These are phyloP conservation scores for Rhypophila decipiens DNA, from an alignment of 495 filamentous ascomycete species.

Conservation along the genomic window DNA sequence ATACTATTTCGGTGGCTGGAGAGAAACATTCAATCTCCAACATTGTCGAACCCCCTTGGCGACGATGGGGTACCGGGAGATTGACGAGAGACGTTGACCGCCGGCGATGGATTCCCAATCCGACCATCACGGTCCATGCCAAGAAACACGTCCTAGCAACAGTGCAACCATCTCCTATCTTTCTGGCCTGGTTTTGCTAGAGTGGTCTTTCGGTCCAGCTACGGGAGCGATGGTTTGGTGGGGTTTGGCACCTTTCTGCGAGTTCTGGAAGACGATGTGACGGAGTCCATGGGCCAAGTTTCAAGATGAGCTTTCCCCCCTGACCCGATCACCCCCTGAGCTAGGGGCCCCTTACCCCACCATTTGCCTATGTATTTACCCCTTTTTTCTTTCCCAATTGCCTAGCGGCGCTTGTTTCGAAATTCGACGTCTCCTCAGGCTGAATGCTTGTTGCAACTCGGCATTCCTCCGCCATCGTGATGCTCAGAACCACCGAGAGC, in stretches of 20 bases:
- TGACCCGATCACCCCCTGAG: not conserved
- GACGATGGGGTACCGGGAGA: too few relatives aligned
- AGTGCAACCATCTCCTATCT: too few relatives aligned
- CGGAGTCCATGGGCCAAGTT: constrained; percentile 11
- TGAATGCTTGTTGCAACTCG: not conserved
- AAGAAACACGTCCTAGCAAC: too few relatives aligned
- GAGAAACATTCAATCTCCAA: too few relatives aligned
- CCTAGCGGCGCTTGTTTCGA: constrained; percentile 24
- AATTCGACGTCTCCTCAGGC: constrained; percentile 5
- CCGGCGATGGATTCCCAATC: not conserved
- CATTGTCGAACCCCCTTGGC: too few relatives aligned
- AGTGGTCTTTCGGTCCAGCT: too few relatives aligned
- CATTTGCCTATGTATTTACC: constrained; percentile 1
- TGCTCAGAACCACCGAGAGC: not conserved
- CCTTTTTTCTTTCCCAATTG: not conserved
- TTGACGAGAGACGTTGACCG: too few relatives aligned
- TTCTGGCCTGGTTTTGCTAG: too few relatives aligned
- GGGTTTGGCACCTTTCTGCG: not conserved
- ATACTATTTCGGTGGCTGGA: not conserved
- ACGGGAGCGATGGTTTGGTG: too few relatives aligned
- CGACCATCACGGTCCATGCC: too few relatives aligned
- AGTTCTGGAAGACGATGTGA: constrained; percentile 26
- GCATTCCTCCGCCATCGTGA: not conserved
- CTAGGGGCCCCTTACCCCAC: not conserved
- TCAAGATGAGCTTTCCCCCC: constrained; percentile 12